Conservation (phyloP, 768 basidiomycete genomes). For the Neoboletus brunneissimus region DNA sequence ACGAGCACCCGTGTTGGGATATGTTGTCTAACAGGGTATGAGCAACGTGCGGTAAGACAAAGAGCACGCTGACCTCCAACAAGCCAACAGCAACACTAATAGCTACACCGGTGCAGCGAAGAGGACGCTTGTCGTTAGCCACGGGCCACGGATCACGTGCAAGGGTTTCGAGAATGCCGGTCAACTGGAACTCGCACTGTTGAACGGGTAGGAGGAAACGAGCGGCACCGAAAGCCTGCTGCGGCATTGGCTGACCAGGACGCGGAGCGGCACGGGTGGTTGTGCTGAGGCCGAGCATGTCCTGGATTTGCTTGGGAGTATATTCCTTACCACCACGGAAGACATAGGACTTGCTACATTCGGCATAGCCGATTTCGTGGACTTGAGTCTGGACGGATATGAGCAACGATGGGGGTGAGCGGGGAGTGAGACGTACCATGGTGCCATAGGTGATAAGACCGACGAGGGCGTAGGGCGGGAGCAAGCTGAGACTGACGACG, state of each 20-base stretch:
- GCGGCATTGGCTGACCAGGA: conserved; percentile 78
- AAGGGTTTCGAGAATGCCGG: conserved; percentile 85
- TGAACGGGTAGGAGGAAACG: conserved; percentile 90
- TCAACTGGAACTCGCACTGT: conserved; percentile 95
- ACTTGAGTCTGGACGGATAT: conserved; percentile 77
- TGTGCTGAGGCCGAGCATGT: conserved; percentile 85
- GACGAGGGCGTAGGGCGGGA: conserved; percentile 92
- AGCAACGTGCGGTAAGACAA: neutral
- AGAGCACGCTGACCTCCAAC: conserved; percentile 58
- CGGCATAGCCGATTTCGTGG: conserved; percentile 94
- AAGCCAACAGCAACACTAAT: conserved; percentile 90
- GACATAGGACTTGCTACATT: conserved; percentile 97
- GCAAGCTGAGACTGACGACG: conserved; percentile 87
- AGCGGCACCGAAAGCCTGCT: conserved; percentile 78
- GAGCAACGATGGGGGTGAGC: neutral
- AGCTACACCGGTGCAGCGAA: conserved; percentile 95
- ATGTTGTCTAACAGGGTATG: conserved; percentile 56
- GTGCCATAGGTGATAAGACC: conserved; percentile 96
- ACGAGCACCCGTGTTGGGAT: conserved; percentile 92
- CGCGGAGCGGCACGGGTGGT: conserved; percentile 82
- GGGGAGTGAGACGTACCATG: conserved; percentile 59
- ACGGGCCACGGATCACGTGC: conserved; percentile 96
- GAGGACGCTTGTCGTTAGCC: conserved; percentile 86
- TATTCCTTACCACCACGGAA: conserved; percentile 99
- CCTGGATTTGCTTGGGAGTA: conserved; percentile 91